Evolutionary conservation across 1,139 yeast genomes (phyloP), one percentile per base, ranked within the genome.

Genomic region (Barnettozyma hawaiiensis): DNA sequence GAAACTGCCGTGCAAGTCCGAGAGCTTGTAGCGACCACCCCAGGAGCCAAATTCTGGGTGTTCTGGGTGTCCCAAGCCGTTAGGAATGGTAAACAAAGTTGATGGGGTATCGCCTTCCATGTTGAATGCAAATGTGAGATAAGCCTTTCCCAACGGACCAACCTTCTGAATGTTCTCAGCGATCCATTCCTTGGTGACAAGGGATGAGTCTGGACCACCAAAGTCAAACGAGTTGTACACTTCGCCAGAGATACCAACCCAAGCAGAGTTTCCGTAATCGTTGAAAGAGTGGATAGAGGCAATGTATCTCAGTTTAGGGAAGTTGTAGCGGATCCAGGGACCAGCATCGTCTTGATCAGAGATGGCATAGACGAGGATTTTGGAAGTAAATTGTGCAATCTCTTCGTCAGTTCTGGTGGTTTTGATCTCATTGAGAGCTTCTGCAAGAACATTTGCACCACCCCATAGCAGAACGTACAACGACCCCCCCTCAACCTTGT

Each of bases 61-160:
- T 6, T 41, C 46, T 15, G 64, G 63, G 23, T 44, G 47, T 21
- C 50, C 50, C 19, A 60, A 45, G 3, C 64, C 64, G 41, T 60
- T 60, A 12, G 64, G 64, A 5, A 60, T 16, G n/a, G 55, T 48
- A 31, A 37, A 55, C 15, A 60, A 43, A 1, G 54, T 47, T 2
- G 63, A 48, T 10, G 63, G 63, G 7, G 63, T 57, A 35, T 59
- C 63, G 34, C 63, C 63, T 44, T 60, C 64, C 59, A 56, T 55
- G 21, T 39, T 47, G 45, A 51, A 59, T 49, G 49, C 29, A 18
- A 42, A 44, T 5, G 48, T 50, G 1, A 58, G 59, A 37, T 60
- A 60, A 1, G 46, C 55, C 5, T 44, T 45, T 9, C 64, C 64
- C 31, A 60, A 40, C 4, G 58, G 53, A 3, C 63, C 60, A 14